Evolutionary conservation across 2,329 filamentous ascomycete species (phyloP).

Genomic region (Monosporascus sp.): DNA sequence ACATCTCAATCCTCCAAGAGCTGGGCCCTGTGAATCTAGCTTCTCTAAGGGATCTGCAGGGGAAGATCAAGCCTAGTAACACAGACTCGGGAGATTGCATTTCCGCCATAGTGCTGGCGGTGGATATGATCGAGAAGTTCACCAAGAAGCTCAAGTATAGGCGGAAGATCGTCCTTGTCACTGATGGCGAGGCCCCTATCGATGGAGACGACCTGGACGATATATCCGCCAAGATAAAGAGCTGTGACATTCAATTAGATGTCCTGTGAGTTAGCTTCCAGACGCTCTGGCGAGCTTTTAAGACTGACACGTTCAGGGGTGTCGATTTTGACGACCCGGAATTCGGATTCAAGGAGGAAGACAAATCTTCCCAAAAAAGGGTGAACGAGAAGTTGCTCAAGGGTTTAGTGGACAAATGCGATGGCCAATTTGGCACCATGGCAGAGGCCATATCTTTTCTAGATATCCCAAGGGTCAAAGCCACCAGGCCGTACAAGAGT

Average conservation of each 20-base stretch:
- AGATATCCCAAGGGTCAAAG: constrained; percentile 70
- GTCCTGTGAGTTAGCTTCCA: constrained; percentile 62
- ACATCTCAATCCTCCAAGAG: constrained; percentile 77
- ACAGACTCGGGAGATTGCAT: constrained; percentile 75
- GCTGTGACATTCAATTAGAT: constrained; percentile 70
- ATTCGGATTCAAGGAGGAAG: constrained; percentile 87
- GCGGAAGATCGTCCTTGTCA: constrained; percentile 77
- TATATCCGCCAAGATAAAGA: constrained; percentile 70
- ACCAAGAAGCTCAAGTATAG: constrained; percentile 80
- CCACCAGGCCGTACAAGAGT: constrained; percentile 67
- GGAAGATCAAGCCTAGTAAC: constrained; percentile 60
- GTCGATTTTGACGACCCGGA: constrained; percentile 91
- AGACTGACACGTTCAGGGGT: constrained; percentile 48
- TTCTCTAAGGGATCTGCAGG: constrained; percentile 61
- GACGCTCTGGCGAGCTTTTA: constrained; percentile 4
- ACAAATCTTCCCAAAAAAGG: constrained; percentile 69
- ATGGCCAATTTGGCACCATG: constrained; percentile 76
- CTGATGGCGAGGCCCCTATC: constrained; percentile 70
- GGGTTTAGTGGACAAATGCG: constrained; percentile 60
- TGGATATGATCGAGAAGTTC: constrained; percentile 76
- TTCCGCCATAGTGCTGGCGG: constrained; percentile 79
- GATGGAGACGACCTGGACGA: constrained; percentile 66
- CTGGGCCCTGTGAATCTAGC: constrained; percentile 58
- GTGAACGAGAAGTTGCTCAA: constrained; percentile 68
- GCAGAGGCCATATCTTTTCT: constrained; percentile 80